Evolutionary conservation across 1,284 basidiomycete genomes (phyloP), one percentile per base, ranked within the genome.

Genomic region (Hortiboletus rubellus): DNA sequence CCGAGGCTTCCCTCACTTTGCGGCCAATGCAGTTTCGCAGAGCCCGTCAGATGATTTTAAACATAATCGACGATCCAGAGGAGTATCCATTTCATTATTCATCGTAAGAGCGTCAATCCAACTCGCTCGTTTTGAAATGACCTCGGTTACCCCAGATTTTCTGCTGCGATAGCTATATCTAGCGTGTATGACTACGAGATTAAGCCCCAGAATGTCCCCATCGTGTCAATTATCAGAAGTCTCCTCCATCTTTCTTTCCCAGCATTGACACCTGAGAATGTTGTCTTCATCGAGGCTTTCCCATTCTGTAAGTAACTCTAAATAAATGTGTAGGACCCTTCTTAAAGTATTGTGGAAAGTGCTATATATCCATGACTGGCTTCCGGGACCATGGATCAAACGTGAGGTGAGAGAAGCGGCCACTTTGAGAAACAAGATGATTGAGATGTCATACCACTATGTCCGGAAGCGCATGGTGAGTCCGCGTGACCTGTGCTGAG

Each of bases 291-390:
- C 7, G 55, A 51, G 10, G 14, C 15, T 3, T 59, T 65, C 34
- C 63, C 65, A 0, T 67, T 67, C 30, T 42, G 64, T 65, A 36
- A 52, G 63, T 46, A 3, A 7, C 15, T 12, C 17, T 65, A 64
- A 2, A n/a, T 11, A n/a, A 27, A 15, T 6, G 27, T 41, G 8
- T 15, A 18, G n/a, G 4, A 33, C 10, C 12, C 7, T 31, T 17
- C 27, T 27, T 12, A 11, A 14, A 2, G 41, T 8, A 5, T 24
- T 30, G 3, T 18, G 0, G 15, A 54, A 50, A 62, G 65, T 67
- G 22, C 15, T 63, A 17, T 30, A 38, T 7, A 34, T 67, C 0
- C 65, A 65, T 5, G 44, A 55, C 12, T 65, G 65, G 65, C 18
- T 56, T 12, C 64, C 62, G 5, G 54, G 54, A 1, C 50, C 61